These are phyloP conservation scores for Beauveria bassiana DNA, from an alignment of 2,329 filamentous ascomycete genomes.

Conservation along the genomic window DNA sequence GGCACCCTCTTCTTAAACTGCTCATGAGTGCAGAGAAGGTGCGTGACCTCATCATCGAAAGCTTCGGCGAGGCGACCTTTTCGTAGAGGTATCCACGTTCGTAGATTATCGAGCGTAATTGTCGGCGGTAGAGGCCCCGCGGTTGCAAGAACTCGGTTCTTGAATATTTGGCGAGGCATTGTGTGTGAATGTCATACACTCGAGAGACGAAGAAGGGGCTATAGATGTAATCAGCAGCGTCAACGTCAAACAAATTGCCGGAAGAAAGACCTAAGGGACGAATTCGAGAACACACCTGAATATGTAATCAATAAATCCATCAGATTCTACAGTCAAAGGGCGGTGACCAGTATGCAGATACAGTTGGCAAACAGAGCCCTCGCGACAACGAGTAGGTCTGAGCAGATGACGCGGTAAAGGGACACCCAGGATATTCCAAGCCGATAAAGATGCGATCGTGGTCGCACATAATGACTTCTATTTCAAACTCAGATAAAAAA, in stretches of 20 bases:
- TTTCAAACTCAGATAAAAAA: not conserved
- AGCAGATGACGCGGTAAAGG: not conserved
- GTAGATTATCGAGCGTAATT: conserved; percentile 47
- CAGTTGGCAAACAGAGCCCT: not conserved
- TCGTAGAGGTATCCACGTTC: conserved; percentile 56
- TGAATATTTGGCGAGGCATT: conserved; percentile 39
- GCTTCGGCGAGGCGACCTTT: conserved; percentile 49
- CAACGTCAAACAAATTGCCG: not conserved
- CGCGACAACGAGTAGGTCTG: not conserved
- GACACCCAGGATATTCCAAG: no score
- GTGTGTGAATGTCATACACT: not conserved
- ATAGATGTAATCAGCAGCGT: not conserved
- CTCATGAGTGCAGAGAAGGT: conserved; percentile 59
- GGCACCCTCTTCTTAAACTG: conserved; percentile 45
- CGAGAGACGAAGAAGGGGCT: not conserved
- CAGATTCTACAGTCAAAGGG: not conserved
- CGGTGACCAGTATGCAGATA: not conserved
- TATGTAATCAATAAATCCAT: not conserved
- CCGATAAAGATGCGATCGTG: not conserved
- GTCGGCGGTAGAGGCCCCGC: conserved; percentile 49
- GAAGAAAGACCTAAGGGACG: not conserved
- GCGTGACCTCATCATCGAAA: conserved; percentile 54
- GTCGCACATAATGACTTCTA: not conserved
- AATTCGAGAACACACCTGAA: not conserved
- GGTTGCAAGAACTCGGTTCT: conserved; percentile 44